Evolutionary conservation across 163 green algal genomes (phyloP).

Genomic region (Coccomyxa subellipsoidea): DNA sequence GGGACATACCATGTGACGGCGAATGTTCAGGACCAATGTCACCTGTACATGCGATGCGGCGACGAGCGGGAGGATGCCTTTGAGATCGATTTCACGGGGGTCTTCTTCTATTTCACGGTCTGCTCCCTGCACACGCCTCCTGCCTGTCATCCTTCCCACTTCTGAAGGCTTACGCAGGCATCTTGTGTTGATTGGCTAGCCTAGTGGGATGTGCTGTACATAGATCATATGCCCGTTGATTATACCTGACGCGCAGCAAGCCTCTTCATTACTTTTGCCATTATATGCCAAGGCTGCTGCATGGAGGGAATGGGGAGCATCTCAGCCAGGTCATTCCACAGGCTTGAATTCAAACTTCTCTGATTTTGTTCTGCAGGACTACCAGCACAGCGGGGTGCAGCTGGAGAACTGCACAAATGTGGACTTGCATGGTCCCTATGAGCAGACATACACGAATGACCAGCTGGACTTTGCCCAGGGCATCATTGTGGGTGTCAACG

Average conservation of each 20-base stretch:
- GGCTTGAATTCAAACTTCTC: not conserved
- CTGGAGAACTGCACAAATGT: not conserved
- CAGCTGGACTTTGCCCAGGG: not conserved
- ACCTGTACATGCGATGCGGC: not conserved
- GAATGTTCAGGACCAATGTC: not conserved
- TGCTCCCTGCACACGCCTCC: not conserved
- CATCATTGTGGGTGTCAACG: not conserved
- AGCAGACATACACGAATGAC: not conserved
- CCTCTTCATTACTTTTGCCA: not conserved
- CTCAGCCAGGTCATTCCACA: not conserved
- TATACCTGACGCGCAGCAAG: not conserved
- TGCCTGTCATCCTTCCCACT: not conserved
- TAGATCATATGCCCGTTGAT: not conserved
- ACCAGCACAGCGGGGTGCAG: not conserved
- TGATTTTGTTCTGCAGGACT: not conserved
- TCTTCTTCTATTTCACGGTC: conserved; percentile 3
- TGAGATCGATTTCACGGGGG: not conserved
- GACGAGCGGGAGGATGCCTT: not conserved
- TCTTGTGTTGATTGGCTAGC: too few relatives aligned
- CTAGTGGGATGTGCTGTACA: too few relatives aligned
- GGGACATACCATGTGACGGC: conserved; percentile 1
- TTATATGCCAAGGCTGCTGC: not conserved
- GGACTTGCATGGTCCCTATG: not conserved
- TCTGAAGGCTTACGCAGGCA: too few relatives aligned
- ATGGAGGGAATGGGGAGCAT: not conserved